Conservation (phyloP, 2,329 filamentous ascomycete species). For the Xenoacremonium recifei region DNA sequence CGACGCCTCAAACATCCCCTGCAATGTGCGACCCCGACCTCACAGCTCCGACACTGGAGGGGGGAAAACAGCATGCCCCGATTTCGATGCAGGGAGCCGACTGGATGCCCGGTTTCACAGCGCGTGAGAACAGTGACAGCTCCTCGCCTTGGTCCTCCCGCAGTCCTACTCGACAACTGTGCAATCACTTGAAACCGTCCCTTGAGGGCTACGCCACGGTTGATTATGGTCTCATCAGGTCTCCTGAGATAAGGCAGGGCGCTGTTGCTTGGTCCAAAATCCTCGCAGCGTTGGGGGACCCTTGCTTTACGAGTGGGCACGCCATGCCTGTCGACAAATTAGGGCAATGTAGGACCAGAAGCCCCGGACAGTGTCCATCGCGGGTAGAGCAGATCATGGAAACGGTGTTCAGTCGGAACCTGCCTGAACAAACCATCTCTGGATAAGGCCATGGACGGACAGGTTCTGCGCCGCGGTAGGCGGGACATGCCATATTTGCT, state of each 20-base stretch:
- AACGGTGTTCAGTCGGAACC: constrained; percentile 18
- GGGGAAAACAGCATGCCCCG: constrained; percentile 21
- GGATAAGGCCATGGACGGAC: too few species aligned
- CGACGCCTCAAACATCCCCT: constrained; percentile 14
- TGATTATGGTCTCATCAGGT: too few species aligned
- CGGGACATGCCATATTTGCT: not conserved
- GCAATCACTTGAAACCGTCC: constrained; percentile 29
- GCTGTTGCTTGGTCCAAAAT: too few species aligned
- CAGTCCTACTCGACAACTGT: constrained; percentile 26
- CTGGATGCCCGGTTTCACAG: constrained; percentile 17
- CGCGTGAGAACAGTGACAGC: constrained; percentile 21
- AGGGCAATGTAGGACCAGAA: too few species aligned
- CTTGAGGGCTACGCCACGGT: too few species aligned
- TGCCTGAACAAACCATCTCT: constrained; percentile 1
- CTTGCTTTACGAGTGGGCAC: too few species aligned
- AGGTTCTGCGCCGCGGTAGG: too few species aligned
- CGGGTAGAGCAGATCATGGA: constrained; percentile 3
- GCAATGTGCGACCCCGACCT: constrained; percentile 11
- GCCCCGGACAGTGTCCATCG: constrained; percentile 13
- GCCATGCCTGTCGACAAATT: too few species aligned
- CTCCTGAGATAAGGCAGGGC: too few species aligned
- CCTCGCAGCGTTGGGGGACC: too few species aligned
- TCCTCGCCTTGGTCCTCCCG: constrained; percentile 24
- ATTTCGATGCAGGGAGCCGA: constrained; percentile 29
- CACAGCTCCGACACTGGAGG: constrained; percentile 11